Percentiles rank a stretch among this genome's conserved stretches.
These are phyloP conservation scores for Castanospermum australe DNA, from an alignment of 306 rosid species.

Conservation along the genomic window DNA sequence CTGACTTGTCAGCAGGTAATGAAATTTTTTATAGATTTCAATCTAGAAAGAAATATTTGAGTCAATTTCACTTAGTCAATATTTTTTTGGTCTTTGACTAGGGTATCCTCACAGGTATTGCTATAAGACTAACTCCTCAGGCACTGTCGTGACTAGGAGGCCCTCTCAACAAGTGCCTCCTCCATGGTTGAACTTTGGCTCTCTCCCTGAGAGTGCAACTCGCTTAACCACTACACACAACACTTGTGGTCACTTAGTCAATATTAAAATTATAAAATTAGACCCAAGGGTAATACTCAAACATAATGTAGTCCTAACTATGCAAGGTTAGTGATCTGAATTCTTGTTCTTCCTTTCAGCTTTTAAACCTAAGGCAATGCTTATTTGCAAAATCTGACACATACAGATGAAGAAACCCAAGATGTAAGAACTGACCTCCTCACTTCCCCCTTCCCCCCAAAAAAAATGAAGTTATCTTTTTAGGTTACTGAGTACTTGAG, in stretches of 20 bases:
- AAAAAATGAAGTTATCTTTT: not conserved
- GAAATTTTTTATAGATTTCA: not conserved
- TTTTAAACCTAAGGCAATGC: not conserved
- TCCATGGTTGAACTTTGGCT: no score
- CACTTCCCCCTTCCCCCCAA: not conserved
- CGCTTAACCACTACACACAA: no score
- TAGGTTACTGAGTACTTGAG: not conserved
- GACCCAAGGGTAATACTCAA: not conserved
- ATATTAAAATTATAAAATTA: not conserved
- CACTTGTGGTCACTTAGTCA: not conserved
- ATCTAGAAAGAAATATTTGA: not conserved
- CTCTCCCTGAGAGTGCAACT: no score
- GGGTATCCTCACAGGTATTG: no score
- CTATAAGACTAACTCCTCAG: no score
- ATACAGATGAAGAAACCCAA: not conserved
- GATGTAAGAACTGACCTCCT: not conserved
- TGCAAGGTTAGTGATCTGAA: not conserved
- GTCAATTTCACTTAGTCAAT: not conserved
- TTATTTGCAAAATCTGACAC: not conserved
- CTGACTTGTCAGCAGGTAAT: not conserved
- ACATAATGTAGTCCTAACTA: not conserved
- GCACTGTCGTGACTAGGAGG: no score
- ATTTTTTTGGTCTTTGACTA: no score
- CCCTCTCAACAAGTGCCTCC: no score
- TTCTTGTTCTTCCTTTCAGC: not conserved